A percentile compares a stretch with the other conserved stretches of the same genome.
Conservation (phyloP, 1,139 yeast species). For the Wickerhamomyces sp. region DNA sequence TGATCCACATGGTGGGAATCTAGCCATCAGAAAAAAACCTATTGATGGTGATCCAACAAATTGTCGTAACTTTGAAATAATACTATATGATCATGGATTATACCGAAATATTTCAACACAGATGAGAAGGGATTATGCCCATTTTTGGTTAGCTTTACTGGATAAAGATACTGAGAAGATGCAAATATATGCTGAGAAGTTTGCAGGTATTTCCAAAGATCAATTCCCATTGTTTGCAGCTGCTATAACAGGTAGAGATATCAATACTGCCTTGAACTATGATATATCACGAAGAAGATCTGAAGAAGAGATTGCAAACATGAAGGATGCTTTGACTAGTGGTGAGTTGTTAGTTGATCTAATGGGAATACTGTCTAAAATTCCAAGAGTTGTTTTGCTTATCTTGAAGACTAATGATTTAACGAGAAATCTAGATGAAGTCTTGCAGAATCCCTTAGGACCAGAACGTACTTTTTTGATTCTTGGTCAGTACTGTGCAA, state of each 20-base stretch:
- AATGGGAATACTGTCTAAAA: conserved; percentile 71
- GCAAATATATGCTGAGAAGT: conserved; percentile 66
- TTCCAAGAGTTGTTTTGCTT: conserved; percentile 82
- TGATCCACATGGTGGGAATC: conserved; percentile 97
- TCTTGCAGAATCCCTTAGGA: conserved; percentile 76
- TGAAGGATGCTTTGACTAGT: conserved; percentile 57
- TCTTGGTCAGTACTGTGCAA: conserved; percentile 86
- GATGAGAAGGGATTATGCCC: conserved; percentile 79
- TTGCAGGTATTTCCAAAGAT: conserved; percentile 78
- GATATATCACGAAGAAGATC: conserved; percentile 54
- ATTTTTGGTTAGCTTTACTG: conserved; percentile 86
- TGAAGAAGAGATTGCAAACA: conserved; percentile 52
- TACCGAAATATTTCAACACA: conserved; percentile 79
- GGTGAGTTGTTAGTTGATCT: conserved; percentile 67
- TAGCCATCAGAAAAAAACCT: conserved; percentile 62
- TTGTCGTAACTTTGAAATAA: conserved; percentile 82
- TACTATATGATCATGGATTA: conserved; percentile 91
- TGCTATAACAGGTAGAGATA: conserved; percentile 90
- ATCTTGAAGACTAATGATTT: conserved; percentile 92
- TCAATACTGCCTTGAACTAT: conserved; percentile 60
- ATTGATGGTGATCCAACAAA: conserved; percentile 27
- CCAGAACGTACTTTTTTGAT: conserved; percentile 84
- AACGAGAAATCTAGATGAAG: conserved; percentile 83
- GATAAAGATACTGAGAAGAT: conserved; percentile 63
- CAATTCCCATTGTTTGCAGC: conserved; percentile 84